Evolutionary conservation across 495 filamentous ascomycete genomes (phyloP), one percentile per base, ranked within the genome.

Genomic region (Xylaria intraflava): DNA sequence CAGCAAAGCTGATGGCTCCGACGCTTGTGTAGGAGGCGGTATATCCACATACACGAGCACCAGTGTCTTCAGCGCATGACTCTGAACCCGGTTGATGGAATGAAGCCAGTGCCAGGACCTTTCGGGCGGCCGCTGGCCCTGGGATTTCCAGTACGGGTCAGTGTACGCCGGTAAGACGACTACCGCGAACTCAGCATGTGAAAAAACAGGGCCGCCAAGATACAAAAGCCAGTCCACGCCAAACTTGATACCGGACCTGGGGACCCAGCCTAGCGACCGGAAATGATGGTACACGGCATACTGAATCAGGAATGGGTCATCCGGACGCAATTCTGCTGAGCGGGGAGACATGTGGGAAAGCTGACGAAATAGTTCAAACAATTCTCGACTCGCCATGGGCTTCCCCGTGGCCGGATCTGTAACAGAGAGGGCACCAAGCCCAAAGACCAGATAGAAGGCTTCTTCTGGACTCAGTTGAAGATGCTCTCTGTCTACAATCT

Each of bases 221-320:
- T 99, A 99, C 22, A 99, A 78, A 20, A 99, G 76, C 71, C 86
- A 95, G 68, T 99, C 94, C 23, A 88, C 86, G 49, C 85, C 88
- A 63, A 99, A 99, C 68, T 99, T 99, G 60, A 95, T 82, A 36
- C 94, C 93, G 22, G 87, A 82, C 16, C 94, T 86, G 0, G 92
- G 83, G n/a, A 96, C 88, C 93, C 93, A 99, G 42, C 93, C 93
- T 0, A 97, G 78, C 6, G 90, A 94, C 22, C 93, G 88, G 72
- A 93, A 99, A 68, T 99, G 93, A 62, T 99, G 93, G 62, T 96
- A 99, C 12, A 86, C 87, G 27, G 82, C 81, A 64, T 97, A 99
- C 30, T 86, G 83, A 20, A 93, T 64, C 40, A 96, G 73, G 69
- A 99, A 97, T 0, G 86, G 81, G 59, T 94, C 88, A 69, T 95